These are phyloP conservation scores for Hanseniaspora uvarum DNA, from an alignment of 1,139 yeast species.

Conservation along the genomic window DNA sequence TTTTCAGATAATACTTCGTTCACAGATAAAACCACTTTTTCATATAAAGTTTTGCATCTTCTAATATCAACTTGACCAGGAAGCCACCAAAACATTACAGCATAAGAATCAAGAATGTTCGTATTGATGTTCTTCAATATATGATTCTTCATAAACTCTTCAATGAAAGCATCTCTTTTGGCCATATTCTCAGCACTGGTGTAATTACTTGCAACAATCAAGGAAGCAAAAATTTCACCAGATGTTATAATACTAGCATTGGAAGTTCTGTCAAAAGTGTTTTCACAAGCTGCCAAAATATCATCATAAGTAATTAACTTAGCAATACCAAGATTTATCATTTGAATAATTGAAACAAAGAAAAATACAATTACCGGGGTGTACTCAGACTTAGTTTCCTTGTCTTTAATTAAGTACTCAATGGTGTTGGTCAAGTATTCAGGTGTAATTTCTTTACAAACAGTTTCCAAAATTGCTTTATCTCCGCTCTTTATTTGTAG, in stretches of 20 bases:
- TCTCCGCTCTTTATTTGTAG: constrained; percentile 35
- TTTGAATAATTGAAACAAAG: constrained; percentile 38
- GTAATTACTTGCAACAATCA: constrained; percentile 43
- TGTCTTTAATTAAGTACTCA: constrained; percentile 51
- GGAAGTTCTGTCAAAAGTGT: constrained; percentile 48
- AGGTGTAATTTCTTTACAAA: constrained; percentile 42
- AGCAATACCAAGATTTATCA: constrained; percentile 40
- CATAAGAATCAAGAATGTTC: constrained; percentile 71
- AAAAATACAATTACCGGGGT: constrained; percentile 53
- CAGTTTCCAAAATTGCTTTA: constrained; percentile 33
- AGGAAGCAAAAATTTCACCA: constrained; percentile 52
- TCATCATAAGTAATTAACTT: constrained; percentile 33
- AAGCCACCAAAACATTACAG: constrained; percentile 63
- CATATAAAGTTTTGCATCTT: constrained; percentile 48
- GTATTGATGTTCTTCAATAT: constrained; percentile 59
- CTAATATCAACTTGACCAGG: constrained; percentile 58
- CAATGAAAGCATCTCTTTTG: constrained; percentile 41
- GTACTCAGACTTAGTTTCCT: constrained; percentile 51
- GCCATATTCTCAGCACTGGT: constrained; percentile 29
- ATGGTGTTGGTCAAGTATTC: constrained; percentile 52
- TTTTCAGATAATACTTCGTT: constrained; percentile 39
- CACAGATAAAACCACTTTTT: constrained; percentile 35
- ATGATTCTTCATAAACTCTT: constrained; percentile 38
- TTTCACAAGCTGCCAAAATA: constrained; percentile 42
- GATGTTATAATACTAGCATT: constrained; percentile 53